Evolutionary conservation across 176 grass and related monocot species (phyloP), one percentile per base, ranked within the genome.

Genomic region (Dactylis glomerata): DNA sequence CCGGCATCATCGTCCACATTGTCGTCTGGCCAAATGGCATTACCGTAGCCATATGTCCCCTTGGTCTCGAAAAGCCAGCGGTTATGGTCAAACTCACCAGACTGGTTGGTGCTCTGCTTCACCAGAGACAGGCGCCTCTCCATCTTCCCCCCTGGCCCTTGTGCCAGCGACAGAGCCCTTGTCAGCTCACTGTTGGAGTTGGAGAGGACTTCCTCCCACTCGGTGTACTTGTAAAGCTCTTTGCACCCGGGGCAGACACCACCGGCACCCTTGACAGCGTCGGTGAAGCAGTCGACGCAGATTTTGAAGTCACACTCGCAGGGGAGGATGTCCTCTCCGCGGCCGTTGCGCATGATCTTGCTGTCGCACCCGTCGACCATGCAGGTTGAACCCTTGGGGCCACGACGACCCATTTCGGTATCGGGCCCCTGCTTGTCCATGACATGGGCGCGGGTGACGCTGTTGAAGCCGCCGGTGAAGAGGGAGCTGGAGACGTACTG

Each of bases 31-130:
- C 96, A 98, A 44, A 98, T 98, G 27, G 93, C 96, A 31, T 93
- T 98, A 73, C 96, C 96, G 28, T 98, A 98, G 31, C 96, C 96
- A 23, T 98, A 98, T 1, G 96, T 98, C 17, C 93, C 96, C 88
- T 98, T 98, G 67, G 96, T 98, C 93, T 98, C 93, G 74, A 98
- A 98, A 44, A 98, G 93, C 96, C 96, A 98, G 24, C 89, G 89
- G 86, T 91, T 98, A 55, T 98, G 96, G 36, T 98, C 93, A 46
- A 98, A 98, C 56, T 98, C 96, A 4, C 93, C 91, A 16, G 87
- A 44, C 87, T 92, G 77, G 71, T 72, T 76, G 50, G 32, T 45
- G 31, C 75, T 32, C 77, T 92, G 85, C 79, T 95, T 92, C 67
- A 89, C 80, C 56, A 98, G 42, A 30, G 96, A 93, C 33, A 95